phyloP scores from a whole-genome alignment of 129 eudicot species.

The Smallanthus sonchifolius region DNA sequence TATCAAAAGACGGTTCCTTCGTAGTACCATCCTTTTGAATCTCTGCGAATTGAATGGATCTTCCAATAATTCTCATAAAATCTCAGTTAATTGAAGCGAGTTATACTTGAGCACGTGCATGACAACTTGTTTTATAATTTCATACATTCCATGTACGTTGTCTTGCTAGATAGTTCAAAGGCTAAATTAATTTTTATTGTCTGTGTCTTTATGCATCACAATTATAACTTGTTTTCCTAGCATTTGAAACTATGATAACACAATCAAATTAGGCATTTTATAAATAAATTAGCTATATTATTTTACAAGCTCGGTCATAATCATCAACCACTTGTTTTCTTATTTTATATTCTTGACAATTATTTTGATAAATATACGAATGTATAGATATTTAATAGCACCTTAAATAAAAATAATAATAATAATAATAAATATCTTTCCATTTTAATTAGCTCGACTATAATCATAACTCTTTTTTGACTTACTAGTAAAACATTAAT shows the following conservation, averaged over 20 bases:
- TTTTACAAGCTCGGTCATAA: conserved; percentile 26
- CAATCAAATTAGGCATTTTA: background rate
- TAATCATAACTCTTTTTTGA: background rate
- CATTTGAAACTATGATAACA: background rate
- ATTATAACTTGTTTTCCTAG: background rate
- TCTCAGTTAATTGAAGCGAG: conserved; percentile 25
- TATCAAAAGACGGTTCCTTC: conserved; percentile 19
- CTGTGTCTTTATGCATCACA: background rate
- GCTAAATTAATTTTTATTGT: background rate
- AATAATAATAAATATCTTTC: background rate
- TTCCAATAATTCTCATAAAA: conserved; percentile 22
- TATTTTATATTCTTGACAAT: background rate
- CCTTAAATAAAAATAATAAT: background rate
- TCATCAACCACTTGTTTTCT: conserved; percentile 20
- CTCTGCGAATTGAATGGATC: conserved; percentile 15
- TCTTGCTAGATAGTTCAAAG: conserved; percentile 7
- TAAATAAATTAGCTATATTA: background rate
- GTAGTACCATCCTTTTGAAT: conserved; percentile 27
- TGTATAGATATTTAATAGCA: background rate
- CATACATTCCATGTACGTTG: conserved; percentile 43
- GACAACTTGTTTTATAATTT: conserved; percentile 23
- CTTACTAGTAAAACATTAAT: background rate
- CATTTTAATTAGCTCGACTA: background rate
- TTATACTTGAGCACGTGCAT: conserved; percentile 55
- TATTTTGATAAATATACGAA: background rate